Evolutionary conservation across 228 moss, liverwort and hornwort genomes (phyloP), one percentile per base, ranked within the genome.

Genomic region (Sphagnum magellanicum): DNA sequence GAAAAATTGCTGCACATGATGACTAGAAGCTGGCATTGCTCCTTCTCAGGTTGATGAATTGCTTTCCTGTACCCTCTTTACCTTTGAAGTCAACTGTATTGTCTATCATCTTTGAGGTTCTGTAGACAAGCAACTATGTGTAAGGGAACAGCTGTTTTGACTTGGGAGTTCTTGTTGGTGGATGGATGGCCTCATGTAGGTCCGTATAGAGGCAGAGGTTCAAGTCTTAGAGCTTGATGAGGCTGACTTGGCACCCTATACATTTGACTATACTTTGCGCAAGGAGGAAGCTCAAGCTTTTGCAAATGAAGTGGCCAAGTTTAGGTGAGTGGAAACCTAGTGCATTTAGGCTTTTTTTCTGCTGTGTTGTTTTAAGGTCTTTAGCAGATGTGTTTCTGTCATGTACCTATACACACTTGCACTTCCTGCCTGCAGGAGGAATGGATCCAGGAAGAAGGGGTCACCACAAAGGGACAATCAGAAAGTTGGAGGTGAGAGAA

Each of bases 161-260:
- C 32, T 32, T 32, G 32, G 32, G 32, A 32, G 32, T 32, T 3
- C 32, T 32, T 32, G 32, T 32, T 32, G 32, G 32, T 32, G 32
- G 32, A 32, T 32, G 32, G 32, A 32, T 32, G 32, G 32, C 32
- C 32, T 32, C 32, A 32, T 32, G 63, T 84, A 98, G 93, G 86
- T 92, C 6, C 89, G 93, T 46, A 98, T 98, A 64, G 76, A 86
- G 51, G 98, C 93, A 4, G 90, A 98, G 52, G 98, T 98, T 67
- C 85, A 86, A 60, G 98, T 92, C 4, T 67, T 87, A 16, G 93
- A 92, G 77, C 81, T 98, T 59, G 90, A 91, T 65, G 83, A 90
- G 47, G 79, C 82, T n/a, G 90, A 84, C 15, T 78, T 93, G 58
- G 93, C 91, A 72, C 89, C 91, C 5, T 90, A 93, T 63, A 89